These are phyloP conservation scores for Erodium maritimum DNA, from an alignment of 345 rosid species.

Conservation along the genomic window DNA sequence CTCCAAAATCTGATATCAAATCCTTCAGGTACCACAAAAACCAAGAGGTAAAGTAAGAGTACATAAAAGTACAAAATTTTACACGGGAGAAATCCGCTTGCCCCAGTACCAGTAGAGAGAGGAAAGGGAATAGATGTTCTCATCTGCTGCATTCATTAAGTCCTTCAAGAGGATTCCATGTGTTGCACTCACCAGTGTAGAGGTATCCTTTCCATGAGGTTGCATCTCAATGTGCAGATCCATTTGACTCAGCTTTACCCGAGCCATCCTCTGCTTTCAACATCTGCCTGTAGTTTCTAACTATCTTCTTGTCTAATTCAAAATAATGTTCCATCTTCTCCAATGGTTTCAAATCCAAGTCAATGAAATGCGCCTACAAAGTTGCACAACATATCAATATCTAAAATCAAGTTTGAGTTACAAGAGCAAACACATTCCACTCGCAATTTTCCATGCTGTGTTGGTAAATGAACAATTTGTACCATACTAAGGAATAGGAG, in stretches of 20 bases:
- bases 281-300: constrained; percentile 18
- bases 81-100: background rate
- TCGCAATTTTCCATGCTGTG: background rate
- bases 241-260: constrained; percentile 7
- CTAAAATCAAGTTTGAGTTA: background rate
- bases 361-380: constrained; percentile 24
- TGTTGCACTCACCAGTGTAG: constrained; percentile 14
- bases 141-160: background rate
- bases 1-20: background rate
- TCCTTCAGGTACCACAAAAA: background rate
- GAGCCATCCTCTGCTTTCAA: constrained; percentile 14
- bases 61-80: background rate
- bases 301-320: constrained; percentile 22
- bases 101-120: background rate
- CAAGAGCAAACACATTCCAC: background rate
- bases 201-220: constrained; percentile 5
- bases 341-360: constrained; percentile 26
- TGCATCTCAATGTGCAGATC: constrained; percentile 11
- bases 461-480: too few relatives aligned
- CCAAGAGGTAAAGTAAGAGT: background rate
- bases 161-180: background rate
- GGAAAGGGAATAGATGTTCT: background rate
- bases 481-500: too few relatives aligned
- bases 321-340: constrained; percentile 24
- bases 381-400: background rate